These are phyloP conservation scores for Drechslerella dactyloides DNA, from an alignment of 2,329 filamentous ascomycete genomes.

Conservation along the genomic window DNA sequence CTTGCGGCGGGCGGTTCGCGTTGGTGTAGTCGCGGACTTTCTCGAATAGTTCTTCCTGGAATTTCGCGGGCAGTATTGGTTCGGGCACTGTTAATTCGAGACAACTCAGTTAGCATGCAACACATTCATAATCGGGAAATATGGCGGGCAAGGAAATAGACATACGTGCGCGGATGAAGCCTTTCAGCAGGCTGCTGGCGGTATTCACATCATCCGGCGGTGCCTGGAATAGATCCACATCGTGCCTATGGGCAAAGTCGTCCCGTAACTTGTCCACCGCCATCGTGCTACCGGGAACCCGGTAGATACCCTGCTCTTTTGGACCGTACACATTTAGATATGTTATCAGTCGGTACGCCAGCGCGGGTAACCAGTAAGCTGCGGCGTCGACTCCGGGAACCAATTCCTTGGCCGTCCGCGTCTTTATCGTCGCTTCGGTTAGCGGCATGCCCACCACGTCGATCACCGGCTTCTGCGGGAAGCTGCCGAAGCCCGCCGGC, in stretches of 20 bases:
- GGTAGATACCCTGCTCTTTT: slow-evolving; percentile 54
- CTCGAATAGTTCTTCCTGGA: slow-evolving; percentile 55
- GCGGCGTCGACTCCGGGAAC: slow-evolving; percentile 53
- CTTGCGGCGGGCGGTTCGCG: slow-evolving; percentile 52
- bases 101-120: slow-evolving; percentile 4
- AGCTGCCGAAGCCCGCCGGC: slow-evolving; percentile 31
- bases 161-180: slow-evolving; percentile 54
- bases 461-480: slow-evolving; percentile 45
- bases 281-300: slow-evolving; percentile 54
- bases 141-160: slow-evolving; percentile 6
- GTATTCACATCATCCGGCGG: slow-evolving; percentile 55
- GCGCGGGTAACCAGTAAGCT: slow-evolving; percentile 55
- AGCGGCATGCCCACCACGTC: slow-evolving; percentile 55
- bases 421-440: slow-evolving; percentile 54
- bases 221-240: slow-evolving; percentile 55
- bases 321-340: slow-evolving; percentile 55
- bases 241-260: slow-evolving; percentile 54
- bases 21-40: slow-evolving; percentile 54
- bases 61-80: slow-evolving; percentile 53
- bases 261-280: slow-evolving; percentile 55
- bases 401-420: slow-evolving; percentile 53
- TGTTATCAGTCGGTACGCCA: slow-evolving; percentile 55
- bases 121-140: background rate
- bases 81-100: slow-evolving; percentile 50
- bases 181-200: slow-evolving; percentile 54